phyloP scores from a whole-genome alignment of 345 rosid species.

The Rhodamnia rubescens region DNA sequence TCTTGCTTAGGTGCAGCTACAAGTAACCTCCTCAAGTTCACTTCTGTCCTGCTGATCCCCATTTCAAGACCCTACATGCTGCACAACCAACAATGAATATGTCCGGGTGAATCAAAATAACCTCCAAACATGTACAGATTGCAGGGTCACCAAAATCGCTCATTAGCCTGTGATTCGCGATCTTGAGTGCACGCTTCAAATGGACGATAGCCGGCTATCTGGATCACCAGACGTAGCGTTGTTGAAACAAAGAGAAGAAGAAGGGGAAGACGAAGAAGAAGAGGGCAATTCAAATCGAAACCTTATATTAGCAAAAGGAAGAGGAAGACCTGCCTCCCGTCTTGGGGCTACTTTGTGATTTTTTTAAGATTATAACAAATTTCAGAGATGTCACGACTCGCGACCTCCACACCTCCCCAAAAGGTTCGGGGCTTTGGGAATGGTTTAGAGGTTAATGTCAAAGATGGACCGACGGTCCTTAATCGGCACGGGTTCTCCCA shows the following conservation, averaged over 20 bases:
- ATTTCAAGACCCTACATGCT: conserved; percentile 10
- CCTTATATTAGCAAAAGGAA: background rate
- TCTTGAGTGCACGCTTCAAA: background rate
- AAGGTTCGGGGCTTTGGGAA: background rate
- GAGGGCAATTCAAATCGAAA: background rate
- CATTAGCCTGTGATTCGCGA: background rate
- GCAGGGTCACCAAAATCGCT: background rate
- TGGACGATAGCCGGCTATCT: background rate
- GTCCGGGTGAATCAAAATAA: background rate
- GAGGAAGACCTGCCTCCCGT: background rate
- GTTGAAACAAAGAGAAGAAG: background rate
- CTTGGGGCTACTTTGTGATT: background rate
- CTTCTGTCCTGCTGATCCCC: conserved; percentile 73
- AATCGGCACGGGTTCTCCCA: no score
- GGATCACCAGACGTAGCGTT: background rate
- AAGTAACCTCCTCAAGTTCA: conserved; percentile 65
- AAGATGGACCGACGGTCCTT: background rate
- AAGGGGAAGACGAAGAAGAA: background rate
- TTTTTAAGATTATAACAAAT: no score
- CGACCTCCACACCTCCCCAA: background rate
- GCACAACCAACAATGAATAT: background rate
- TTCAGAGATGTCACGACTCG: background rate
- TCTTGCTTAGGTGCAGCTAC: conserved; percentile 63
- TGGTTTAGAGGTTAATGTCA: background rate
- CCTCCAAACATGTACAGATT: background rate